Percentiles rank a stretch among this genome's conserved stretches.
phyloP scores from a whole-genome alignment of 352 stramenopile genomes.

The Pythium plurisporium region DNA sequence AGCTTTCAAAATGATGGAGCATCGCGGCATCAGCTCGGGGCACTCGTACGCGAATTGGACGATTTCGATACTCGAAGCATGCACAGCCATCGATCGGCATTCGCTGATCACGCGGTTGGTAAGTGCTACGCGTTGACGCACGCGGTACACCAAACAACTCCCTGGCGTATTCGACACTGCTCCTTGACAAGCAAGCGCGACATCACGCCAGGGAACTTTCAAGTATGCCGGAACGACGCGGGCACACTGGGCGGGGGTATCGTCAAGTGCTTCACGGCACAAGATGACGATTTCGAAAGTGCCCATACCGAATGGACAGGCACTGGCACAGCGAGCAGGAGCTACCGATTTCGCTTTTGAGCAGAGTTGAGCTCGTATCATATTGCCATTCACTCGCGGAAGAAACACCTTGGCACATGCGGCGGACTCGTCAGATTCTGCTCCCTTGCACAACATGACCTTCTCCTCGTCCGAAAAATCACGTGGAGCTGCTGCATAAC shows the following conservation, averaged over 20 bases:
- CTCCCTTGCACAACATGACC: conserved; percentile 31
- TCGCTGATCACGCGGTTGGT: conserved; percentile 22
- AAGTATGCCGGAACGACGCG: conserved; percentile 24
- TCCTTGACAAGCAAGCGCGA: conserved; percentile 32
- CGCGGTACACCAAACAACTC: conserved; percentile 36
- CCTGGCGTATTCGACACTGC: conserved; percentile 34
- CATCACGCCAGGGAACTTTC: conserved; percentile 23
- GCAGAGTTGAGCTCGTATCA: conserved; percentile 6
- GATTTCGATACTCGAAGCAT: conserved; percentile 37
- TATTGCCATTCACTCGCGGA: neutral
- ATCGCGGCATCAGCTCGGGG: conserved; percentile 37
- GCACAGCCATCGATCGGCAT: conserved; percentile 26
- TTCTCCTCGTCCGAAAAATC: conserved; percentile 37
- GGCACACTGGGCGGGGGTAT: conserved; percentile 36
- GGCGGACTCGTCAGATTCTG: conserved; percentile 32
- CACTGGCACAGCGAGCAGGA: conserved; percentile 7
- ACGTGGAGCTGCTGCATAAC: conserved; percentile 29
- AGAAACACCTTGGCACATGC: conserved; percentile 25
- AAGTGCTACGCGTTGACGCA: conserved; percentile 24
- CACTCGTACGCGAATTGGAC: conserved; percentile 45
- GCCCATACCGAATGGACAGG: conserved; percentile 44
- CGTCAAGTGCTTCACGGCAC: conserved; percentile 29
- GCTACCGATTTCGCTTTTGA: neutral
- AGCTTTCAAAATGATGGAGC: conserved; percentile 32
- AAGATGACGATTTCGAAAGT: conserved; percentile 28